A percentile compares a stretch with the other conserved stretches of the same genome.
Evolutionary conservation across 768 basidiomycete species (phyloP).

Genomic region (Multifurca ochricompacta): DNA sequence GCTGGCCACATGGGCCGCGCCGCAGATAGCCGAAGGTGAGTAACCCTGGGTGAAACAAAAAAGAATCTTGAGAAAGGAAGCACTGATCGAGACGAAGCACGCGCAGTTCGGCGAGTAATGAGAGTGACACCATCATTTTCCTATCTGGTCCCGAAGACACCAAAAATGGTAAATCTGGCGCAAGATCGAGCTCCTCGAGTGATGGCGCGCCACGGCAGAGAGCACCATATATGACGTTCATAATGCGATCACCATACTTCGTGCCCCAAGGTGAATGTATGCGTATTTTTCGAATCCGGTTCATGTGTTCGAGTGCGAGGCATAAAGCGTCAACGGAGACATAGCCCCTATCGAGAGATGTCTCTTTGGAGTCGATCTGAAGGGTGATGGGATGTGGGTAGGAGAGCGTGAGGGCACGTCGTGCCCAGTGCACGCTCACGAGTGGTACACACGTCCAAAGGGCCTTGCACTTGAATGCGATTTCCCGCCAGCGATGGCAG

Average conservation of each 20-base stretch:
- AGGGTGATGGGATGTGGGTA: conserved; percentile 7
- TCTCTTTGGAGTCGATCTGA: conserved; percentile 9
- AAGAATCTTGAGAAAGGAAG: not conserved
- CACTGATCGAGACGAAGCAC: conserved; percentile 1
- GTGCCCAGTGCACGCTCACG: conserved; percentile 8
- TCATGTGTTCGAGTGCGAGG: not conserved
- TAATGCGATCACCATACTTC: conserved; percentile 7
- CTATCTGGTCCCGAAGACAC: not conserved
- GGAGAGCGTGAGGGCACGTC: conserved; percentile 12
- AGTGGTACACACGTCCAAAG: conserved; percentile 15
- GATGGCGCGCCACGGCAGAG: not conserved
- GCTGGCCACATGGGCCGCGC: not conserved
- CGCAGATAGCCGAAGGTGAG: conserved; percentile 7
- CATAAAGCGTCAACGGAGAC: conserved; percentile 7
- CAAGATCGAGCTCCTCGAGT: conserved; percentile 15
- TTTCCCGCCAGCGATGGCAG: conserved; percentile 14
- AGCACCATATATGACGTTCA: conserved; percentile 4
- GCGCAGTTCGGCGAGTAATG: not conserved
- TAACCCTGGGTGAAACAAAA: conserved; percentile 2
- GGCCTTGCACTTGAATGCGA: conserved; percentile 10
- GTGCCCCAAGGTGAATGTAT: conserved; percentile 15
- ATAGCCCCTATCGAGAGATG: conserved; percentile 13
- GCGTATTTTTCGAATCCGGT: conserved; percentile 3
- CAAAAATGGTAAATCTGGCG: not conserved
- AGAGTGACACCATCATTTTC: not conserved